phyloP scores from a whole-genome alignment of 805 yeast species.

The Wickerhamiella siamensis region DNA sequence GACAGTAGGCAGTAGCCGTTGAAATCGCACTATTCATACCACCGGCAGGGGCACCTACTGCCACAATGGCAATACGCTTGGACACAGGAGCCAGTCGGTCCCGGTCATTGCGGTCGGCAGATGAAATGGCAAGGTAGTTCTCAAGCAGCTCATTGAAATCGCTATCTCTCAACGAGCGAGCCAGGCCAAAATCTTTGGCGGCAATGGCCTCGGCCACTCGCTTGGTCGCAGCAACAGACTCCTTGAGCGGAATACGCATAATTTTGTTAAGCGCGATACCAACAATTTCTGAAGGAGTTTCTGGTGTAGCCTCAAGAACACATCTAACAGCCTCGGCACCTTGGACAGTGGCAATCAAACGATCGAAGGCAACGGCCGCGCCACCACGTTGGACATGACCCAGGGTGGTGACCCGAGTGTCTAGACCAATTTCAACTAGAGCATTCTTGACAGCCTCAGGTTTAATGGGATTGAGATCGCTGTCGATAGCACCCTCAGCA shows the following conservation, averaged over 20 bases:
- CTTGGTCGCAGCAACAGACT: slow-evolving; percentile 77
- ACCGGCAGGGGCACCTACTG: slow-evolving; percentile 96
- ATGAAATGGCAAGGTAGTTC: slow-evolving; percentile 58
- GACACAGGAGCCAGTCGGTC: slow-evolving; percentile 33
- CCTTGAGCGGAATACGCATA: slow-evolving; percentile 70
- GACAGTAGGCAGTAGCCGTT: slow-evolving; percentile 79
- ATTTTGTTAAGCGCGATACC: slow-evolving; percentile 80
- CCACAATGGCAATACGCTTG: slow-evolving; percentile 67
- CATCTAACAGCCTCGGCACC: slow-evolving; percentile 97
- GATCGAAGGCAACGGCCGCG: slow-evolving; percentile 89
- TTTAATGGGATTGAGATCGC: slow-evolving; percentile 64
- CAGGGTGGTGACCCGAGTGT: slow-evolving; percentile 85
- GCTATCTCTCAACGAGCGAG: slow-evolving; percentile 74
- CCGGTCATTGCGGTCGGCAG: slow-evolving; percentile 50
- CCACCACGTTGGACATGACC: slow-evolving; percentile 99
- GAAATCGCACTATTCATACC: slow-evolving; percentile 87
- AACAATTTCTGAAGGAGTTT: slow-evolving; percentile 88
- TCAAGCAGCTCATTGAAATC: slow-evolving; percentile 70
- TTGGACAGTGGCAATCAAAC: slow-evolving; percentile 83
- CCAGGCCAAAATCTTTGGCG: slow-evolving; percentile 64
- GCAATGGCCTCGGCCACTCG: slow-evolving; percentile 83
- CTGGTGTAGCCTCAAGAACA: slow-evolving; percentile 73
- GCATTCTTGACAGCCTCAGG: slow-evolving; percentile 71
- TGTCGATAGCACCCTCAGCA: slow-evolving; percentile 93
- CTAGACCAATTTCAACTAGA: slow-evolving; percentile 71